Base-by-base conservation (phyloP, 2,329 filamentous ascomycete genomes). In the Phyllosticta citrichinensis region DNA sequence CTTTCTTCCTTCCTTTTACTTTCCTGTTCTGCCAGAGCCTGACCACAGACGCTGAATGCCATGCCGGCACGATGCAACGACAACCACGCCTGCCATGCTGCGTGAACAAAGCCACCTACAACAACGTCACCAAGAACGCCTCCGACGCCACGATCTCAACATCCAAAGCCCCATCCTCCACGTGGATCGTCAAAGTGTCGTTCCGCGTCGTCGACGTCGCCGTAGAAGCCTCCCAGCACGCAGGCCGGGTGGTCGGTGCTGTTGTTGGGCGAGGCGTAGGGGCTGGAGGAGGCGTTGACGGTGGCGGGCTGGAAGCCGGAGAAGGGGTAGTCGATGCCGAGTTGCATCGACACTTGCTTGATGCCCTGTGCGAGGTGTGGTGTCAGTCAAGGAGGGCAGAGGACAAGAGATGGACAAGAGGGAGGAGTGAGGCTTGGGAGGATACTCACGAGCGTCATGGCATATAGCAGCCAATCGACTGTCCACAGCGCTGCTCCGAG, bases 201-300 rank as follows among this genome's bases (percentile, higher is more conserved):
- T 30, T 35, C 3, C 1, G n/a, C 10, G 54, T 52, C 33, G 20
- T 25, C 10, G 54, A 33, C 35, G 22, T 55, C 50, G 52, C 57
- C 57, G 33, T 59, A 59, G 52, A 55, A 59, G 52, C 57, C 54
- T 33, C 57, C 57, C 2, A 59, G 57, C 52, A 52, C 54, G 33
- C 54, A 52, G 10, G 51, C 50, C 14, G 57, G 33, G 14, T 54
- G 52, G 12, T 52, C 40, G 17, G 12, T 14, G 30, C 55, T 50
- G 52, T 59, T 59, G 33, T 50, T 59, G 27, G 22, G 5, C 8
- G 57, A 50, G 33, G 11, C 14, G 33, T 40, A 40, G 33, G 33
- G 33, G 33, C 33, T 40, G 2, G 33, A 14, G 5, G 33, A 40
- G 33, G 33, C 11, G 10, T 40, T 40, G 33, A 40, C 33, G 2